These are phyloP conservation scores for Silene latifolia DNA, from an alignment of 148 eudicot species.

Conservation along the genomic window DNA sequence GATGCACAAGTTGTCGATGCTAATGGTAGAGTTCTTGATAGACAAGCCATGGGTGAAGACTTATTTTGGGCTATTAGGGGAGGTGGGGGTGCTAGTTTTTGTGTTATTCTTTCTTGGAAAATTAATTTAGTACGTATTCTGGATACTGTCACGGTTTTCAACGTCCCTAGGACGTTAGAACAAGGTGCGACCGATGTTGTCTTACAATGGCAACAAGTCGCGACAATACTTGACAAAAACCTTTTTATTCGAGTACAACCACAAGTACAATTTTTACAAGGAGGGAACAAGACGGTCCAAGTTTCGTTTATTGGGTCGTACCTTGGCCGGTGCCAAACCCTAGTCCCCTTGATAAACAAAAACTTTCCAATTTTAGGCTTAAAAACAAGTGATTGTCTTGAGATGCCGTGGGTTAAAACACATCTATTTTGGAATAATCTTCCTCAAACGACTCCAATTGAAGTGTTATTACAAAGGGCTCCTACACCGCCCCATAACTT, in stretches of 20 bases:
- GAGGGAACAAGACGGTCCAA: slow-evolving; percentile 16
- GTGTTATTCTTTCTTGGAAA: slow-evolving; percentile 34
- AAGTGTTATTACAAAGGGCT: slow-evolving; percentile 21
- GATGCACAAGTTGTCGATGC: slow-evolving; percentile 36
- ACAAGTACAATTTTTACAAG: slow-evolving; percentile 7
- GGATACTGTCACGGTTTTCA: slow-evolving; percentile 11
- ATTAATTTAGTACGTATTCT: slow-evolving; percentile 29
- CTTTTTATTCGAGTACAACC: slow-evolving; percentile 29
- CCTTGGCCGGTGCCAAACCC: slow-evolving; percentile 5
- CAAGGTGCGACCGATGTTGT: slow-evolving; percentile 12
- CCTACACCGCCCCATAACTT: slow-evolving; percentile 11
- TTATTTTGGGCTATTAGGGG: slow-evolving; percentile 42
- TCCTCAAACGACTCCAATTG: slow-evolving; percentile 16
- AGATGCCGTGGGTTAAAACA: slow-evolving; percentile 20
- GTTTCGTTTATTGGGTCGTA: slow-evolving; percentile 24
- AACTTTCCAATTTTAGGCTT: slow-evolving; percentile 23
- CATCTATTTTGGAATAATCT: slow-evolving; percentile 18
- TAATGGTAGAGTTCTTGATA: slow-evolving; percentile 18
- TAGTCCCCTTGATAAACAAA: slow-evolving; percentile 10
- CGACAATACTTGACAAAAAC: slow-evolving; percentile 20
- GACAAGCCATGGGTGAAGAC: slow-evolving; percentile 34
- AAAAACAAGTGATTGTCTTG: slow-evolving; percentile 8
- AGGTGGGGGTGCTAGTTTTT: slow-evolving; percentile 36
- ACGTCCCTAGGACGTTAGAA: slow-evolving; percentile 15
- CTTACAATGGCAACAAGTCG: slow-evolving; percentile 28